These are phyloP conservation scores for Nymphaea thermarum DNA, from an alignment of 164 flowering plant genomes.

Conservation along the genomic window DNA sequence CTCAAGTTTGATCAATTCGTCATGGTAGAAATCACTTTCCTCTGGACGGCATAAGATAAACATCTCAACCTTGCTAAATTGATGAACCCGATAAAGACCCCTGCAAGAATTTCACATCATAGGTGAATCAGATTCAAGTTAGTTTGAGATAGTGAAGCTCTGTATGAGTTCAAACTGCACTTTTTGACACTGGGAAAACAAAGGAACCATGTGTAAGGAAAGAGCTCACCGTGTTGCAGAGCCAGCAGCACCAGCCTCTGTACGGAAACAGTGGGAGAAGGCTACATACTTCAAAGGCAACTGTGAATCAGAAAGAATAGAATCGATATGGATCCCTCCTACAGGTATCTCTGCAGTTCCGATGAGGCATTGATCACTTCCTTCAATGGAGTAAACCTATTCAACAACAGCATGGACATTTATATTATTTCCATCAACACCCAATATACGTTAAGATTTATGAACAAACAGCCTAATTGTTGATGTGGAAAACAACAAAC, in stretches of 20 bases:
- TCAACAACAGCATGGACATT: not conserved
- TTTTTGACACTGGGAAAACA: too few relatives aligned
- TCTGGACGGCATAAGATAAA: conserved; percentile 83
- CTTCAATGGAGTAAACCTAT: conserved; percentile 87
- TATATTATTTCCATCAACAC: not conserved
- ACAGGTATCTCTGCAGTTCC: conserved; percentile 99
- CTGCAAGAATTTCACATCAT: conserved; percentile 21
- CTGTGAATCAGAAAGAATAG: conserved; percentile 59
- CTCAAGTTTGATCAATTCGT: conserved; percentile 73
- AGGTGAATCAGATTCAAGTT: too few relatives aligned
- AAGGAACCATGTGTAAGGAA: not conserved
- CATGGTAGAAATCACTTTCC: conserved; percentile 69
- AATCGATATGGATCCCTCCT: conserved; percentile 96
- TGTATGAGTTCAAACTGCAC: too few relatives aligned
- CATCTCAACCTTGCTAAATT: conserved; percentile 96
- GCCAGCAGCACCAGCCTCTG: conserved; percentile 96
- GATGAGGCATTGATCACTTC: conserved; percentile 88
- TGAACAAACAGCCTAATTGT: not conserved
- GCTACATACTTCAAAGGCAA: conserved; percentile 90
- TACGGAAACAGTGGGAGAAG: conserved; percentile 84
- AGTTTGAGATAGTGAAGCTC: too few relatives aligned
- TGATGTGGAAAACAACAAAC: not conserved
- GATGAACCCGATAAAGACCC: conserved; percentile 97
- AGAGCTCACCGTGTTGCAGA: conserved; percentile 58
- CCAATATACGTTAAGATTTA: not conserved